Evolutionary conservation across 2,329 filamentous ascomycete species (phyloP), one percentile per base, ranked within the genome.

Genomic region (Ophiostoma tasmaniense): DNA sequence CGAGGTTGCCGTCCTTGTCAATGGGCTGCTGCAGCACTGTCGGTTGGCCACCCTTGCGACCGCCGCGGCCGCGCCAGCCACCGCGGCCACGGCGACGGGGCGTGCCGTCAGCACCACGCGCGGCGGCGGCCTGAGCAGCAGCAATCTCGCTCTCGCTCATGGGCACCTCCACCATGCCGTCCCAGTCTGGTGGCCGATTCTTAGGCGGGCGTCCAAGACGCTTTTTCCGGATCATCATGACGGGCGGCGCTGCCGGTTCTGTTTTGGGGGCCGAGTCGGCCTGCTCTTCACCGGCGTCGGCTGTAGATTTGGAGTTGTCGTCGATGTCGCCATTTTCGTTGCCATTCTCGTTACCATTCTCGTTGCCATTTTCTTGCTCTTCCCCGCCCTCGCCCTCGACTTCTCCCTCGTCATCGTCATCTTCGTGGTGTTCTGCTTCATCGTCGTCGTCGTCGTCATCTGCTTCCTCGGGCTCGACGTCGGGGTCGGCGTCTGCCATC

Each of bases 1-100:
- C 89, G 79, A 92, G 88, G 70, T 93, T 97, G 67, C 95, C 95
- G 75, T 97, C 93, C 76, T 96, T 96, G 79, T 98, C 95, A 71
- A 97, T 90, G 5, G 92, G 88, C 71, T 96, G 91, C 75, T 93
- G 92, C 75, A 93, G 91, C 14, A 68, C 70, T 52, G 89, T 89
- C 17, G 89, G 33, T 4, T 89, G 86, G 52, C 89, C 89, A 69
- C 90, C 89, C 75, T 85, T 87, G 71, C 81, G 89, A 74, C 80
- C 91, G 78, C 81, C 91, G 4, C 87, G 83, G 10, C 86, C 84
- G 70, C 86, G 81, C 88, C 93, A 92, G 71, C 91, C 89, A 62
- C 87, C 88, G 25, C 90, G 87, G 2, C 88, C 89, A 68, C 87
- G 83, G 64, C 86, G 83, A 71, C 88, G 84, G 62, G 88, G 89